Percentiles rank a stretch among this genome's conserved stretches.
Conservation (phyloP, 2,329 filamentous ascomycete genomes). For the Hysterium pulicare region DNA sequence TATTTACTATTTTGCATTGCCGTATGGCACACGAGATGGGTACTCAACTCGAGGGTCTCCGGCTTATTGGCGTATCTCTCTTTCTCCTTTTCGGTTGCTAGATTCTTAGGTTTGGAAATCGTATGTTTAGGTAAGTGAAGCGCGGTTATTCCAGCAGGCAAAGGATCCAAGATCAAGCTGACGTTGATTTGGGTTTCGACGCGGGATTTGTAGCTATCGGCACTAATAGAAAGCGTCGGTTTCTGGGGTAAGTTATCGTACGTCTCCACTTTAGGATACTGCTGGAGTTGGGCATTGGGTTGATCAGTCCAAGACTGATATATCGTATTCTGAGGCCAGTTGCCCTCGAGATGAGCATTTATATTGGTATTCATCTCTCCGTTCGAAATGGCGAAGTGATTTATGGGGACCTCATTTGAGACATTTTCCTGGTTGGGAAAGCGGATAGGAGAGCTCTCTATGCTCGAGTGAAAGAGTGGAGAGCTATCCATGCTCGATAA, state of each 20-base stretch:
- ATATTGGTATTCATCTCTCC: constrained; percentile 61
- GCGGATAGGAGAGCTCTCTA: too few species aligned
- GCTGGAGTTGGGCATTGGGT: not conserved
- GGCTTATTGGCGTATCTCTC: constrained; percentile 86
- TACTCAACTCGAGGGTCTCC: constrained; percentile 77
- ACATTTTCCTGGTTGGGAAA: not conserved
- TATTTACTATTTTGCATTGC: constrained; percentile 73
- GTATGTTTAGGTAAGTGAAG: constrained; percentile 81
- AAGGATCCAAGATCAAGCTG: constrained; percentile 68
- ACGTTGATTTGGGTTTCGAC: constrained; percentile 94
- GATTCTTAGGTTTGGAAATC: constrained; percentile 85
- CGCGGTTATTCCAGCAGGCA: constrained; percentile 72
- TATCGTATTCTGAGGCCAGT: not conserved
- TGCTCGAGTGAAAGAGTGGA: too few species aligned
- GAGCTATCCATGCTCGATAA: too few species aligned
- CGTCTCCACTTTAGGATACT: not conserved
- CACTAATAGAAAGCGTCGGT: not conserved
- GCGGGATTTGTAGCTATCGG: constrained; percentile 83
- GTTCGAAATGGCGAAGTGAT: constrained; percentile 42
- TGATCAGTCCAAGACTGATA: not conserved
- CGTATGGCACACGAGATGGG: constrained; percentile 82
- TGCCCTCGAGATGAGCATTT: not conserved
- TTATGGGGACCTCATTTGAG: not conserved
- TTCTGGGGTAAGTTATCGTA: not conserved
- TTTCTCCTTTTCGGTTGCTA: constrained; percentile 67